These are phyloP conservation scores for Isabelozyma heimii DNA, from an alignment of 805 yeast genomes.

Conservation along the genomic window DNA sequence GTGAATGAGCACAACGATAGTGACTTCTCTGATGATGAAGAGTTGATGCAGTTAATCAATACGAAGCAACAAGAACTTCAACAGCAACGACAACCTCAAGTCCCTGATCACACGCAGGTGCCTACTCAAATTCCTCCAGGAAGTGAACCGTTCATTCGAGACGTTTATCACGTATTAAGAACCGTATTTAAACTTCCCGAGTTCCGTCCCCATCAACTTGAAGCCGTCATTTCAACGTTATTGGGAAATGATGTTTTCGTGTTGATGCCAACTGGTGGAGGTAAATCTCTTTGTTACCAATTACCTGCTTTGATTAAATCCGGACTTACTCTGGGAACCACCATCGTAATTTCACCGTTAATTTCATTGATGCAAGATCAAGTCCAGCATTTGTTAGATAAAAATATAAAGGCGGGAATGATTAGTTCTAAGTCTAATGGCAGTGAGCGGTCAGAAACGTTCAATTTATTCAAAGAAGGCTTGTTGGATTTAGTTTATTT, in stretches of 20 bases:
- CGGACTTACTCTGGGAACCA: constrained; percentile 78
- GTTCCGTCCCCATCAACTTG: constrained; percentile 82
- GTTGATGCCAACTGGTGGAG: constrained; percentile 98
- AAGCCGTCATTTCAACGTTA: constrained; percentile 77
- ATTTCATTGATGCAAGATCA: constrained; percentile 98
- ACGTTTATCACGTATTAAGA: constrained; percentile 56
- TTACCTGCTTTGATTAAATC: constrained; percentile 81
- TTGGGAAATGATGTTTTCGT: constrained; percentile 87
- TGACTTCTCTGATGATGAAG: constrained; percentile 33
- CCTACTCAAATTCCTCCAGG: constrained; percentile 24
- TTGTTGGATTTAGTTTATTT: constrained; percentile 74
- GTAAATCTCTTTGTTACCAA: constrained; percentile 94
- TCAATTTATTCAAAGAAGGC: constrained; percentile 63
- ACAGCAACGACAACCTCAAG: constrained; percentile 9
- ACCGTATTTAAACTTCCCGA: constrained; percentile 58
- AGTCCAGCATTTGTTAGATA: constrained; percentile 70
- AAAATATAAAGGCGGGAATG: constrained; percentile 80
- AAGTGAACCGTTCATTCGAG: constrained; percentile 61
- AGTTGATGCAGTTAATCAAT: constrained; percentile 17
- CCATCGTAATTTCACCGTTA: constrained; percentile 90
- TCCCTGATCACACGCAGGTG: constrained; percentile 7
- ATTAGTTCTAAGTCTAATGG: constrained; percentile 72
- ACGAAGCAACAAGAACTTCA: constrained; percentile 3
- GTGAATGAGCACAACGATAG: constrained; percentile 21
- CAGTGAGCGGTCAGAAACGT: constrained; percentile 60